These are phyloP conservation scores for Sporothrix curviconia DNA, from an alignment of 2,329 filamentous ascomycete genomes.

Conservation along the genomic window DNA sequence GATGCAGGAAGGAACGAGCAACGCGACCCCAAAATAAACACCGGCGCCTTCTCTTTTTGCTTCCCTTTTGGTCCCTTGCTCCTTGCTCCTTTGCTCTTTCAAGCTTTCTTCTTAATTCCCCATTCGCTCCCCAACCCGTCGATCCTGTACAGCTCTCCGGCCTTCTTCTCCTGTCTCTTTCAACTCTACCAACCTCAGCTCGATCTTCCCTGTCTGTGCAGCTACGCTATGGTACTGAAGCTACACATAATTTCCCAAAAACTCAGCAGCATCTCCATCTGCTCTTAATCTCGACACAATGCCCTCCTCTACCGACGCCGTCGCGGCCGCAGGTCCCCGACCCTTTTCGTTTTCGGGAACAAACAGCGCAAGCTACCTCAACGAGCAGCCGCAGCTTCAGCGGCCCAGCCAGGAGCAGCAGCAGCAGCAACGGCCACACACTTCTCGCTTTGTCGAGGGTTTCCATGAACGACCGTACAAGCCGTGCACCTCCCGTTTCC, in stretches of 20 bases:
- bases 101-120: background rate
- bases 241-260: too few relatives aligned
- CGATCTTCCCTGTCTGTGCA: too few relatives aligned
- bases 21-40: slow-evolving; percentile 4
- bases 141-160: too few relatives aligned
- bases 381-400: background rate
- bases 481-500: slow-evolving; percentile 60
- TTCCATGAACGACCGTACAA: slow-evolving; percentile 80
- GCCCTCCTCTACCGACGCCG: background rate
- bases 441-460: slow-evolving; percentile 64
- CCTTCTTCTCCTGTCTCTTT: too few relatives aligned
- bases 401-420: slow-evolving; percentile 18
- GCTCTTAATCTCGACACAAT: background rate
- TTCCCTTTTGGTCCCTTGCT: background rate
- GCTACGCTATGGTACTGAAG: too few relatives aligned
- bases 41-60: background rate
- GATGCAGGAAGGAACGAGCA: background rate
- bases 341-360: slow-evolving; percentile 13
- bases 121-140: background rate
- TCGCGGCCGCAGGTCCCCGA: background rate
- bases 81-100: background rate
- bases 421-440: slow-evolving; percentile 19
- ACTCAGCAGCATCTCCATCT: too few relatives aligned
- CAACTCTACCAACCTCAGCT: too few relatives aligned
- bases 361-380: background rate